These are phyloP conservation scores for Nectriaceae sp. DNA, from an alignment of 2,329 filamentous ascomycete species.

Conservation along the genomic window DNA sequence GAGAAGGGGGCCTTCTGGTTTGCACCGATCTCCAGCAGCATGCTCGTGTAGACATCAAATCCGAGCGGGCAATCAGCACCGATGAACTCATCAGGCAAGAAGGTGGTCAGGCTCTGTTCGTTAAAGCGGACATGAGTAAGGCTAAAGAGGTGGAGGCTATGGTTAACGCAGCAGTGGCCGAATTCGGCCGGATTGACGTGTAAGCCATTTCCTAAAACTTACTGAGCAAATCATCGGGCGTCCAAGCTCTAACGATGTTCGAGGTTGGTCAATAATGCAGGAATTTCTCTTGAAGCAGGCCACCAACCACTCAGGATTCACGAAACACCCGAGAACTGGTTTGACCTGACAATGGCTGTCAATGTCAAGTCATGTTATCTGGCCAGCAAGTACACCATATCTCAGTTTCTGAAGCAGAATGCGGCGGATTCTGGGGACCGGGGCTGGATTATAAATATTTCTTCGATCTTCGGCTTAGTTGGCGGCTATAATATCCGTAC, in stretches of 20 bases:
- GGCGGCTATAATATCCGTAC: constrained; percentile 29
- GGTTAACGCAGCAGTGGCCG: constrained; percentile 26
- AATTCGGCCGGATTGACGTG: constrained; percentile 19
- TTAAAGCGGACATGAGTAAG: constrained; percentile 45
- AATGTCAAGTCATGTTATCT: constrained; percentile 42
- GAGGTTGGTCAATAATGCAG: constrained; percentile 45
- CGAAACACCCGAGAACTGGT: constrained; percentile 45
- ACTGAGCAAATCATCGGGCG: constrained; percentile 20
- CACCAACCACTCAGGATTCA: constrained; percentile 40
- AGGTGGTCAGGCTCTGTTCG: constrained; percentile 42
- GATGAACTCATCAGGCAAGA: constrained; percentile 36
- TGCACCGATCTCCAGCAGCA: constrained; percentile 41
- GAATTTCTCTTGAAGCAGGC: constrained; percentile 41
- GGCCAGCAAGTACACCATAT: constrained; percentile 45
- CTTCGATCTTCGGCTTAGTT: constrained; percentile 45
- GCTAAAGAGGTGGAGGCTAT: constrained; percentile 37
- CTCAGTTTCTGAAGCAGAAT: constrained; percentile 52
- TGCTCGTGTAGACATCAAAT: constrained; percentile 27
- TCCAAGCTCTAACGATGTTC: too few relatives aligned
- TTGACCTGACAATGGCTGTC: constrained; percentile 43
- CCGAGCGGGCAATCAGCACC: constrained; percentile 15
- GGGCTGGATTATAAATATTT: constrained; percentile 53
- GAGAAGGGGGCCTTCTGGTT: constrained; percentile 43
- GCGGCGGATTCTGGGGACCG: constrained; percentile 39
- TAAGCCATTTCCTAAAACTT: accelerated